Base-by-base conservation (phyloP, 345 rosid species). In the Nasturtium officinale region DNA sequence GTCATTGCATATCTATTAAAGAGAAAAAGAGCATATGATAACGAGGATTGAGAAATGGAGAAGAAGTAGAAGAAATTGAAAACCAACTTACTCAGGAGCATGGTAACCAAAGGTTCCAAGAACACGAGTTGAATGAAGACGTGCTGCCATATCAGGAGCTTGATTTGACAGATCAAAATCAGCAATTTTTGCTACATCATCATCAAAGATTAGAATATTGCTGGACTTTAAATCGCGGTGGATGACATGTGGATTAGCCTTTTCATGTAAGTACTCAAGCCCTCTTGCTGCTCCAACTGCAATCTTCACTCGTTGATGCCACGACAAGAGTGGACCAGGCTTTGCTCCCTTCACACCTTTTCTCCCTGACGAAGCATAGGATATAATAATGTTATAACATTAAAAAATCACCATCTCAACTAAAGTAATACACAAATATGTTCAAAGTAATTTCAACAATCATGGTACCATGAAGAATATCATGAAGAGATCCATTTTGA, bases 1-100 rank as follows among this genome's bases (percentile, higher is more conserved):
- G 98, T 89, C 98, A 89, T 92, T 53, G 98, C 94, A 79, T 89
- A 89, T 76, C 96, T 92, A 82, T 8, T 46, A 17, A 16, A 35
- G 3, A 50, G 37, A 35, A 16, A 3, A 47, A 28, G 2, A 18
- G 58, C 23, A 16, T 15, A 61, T 54, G 21, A 37, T 54, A 42
- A 9, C 5, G n/a, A 9, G n/a, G 10, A 30, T 20, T 43, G 21
- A 56, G 18, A 15, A 53, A 10, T 1, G 18, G 30, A 50, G 45
- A 90, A 57, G 86, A 87, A 57, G 38, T 26, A 15, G 15, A n/a
- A 32, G 23, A 29, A 64, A 81, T 23, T 23, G 72, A 69, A 8
- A 33, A 74, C 21, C 6, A 28, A 71, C 84, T 83, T 83, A 88
- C 92, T 88, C 92, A 52, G 92, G 88, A 53, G 92, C 88, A 77